Evolutionary conservation across 164 flowering plant genomes (phyloP), one percentile per base, ranked within the genome.

Genomic region (Buxus sempervirens): DNA sequence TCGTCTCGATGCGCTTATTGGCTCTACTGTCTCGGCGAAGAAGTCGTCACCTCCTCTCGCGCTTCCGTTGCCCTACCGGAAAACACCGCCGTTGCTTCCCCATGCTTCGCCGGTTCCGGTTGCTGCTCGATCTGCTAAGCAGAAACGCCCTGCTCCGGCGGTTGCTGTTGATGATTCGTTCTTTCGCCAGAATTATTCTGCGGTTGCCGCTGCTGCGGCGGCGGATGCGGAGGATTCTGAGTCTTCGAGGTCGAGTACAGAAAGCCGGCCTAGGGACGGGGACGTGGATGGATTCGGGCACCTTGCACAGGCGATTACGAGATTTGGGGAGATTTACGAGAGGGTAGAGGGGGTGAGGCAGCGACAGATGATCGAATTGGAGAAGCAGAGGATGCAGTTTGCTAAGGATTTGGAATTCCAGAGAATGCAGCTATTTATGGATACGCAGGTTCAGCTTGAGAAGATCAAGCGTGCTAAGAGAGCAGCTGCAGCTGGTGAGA

Each of bases 341-440:
- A 86, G 82, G 68, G 90, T 92, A 56, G 97, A 92, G 72, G 86
- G 70, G 32, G 86, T 84, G 69, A 92, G 87, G 69, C 83, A 85
- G 78, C 73, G 82, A 77, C 93, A 88, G 74, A 80, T 87, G 92
- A 63, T 88, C 36, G 96, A 90, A 53, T 72, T 90, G 77, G 96
- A 92, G 84, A 92, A 88, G 80, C 89, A 92, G 77, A 81, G 91
- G 73, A 87, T 87, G 95, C 84, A 89, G 74, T 85, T 86, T 72
- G 81, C 83, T 2, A 89, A 83, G 78, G 88, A 81, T 75, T 76
- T 89, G 86, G 95, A 89, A 83, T 75, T 81, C 67, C 90, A 90
- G 77, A 82, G 96, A 75, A 87, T 90, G 97, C 84, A 85, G 77
- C 79, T 90, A 71, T 87, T 88, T 68, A 81, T 87, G 88, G 93